phyloP scores from a whole-genome alignment of 805 yeast genomes.

The Yarrowia bubula region DNA sequence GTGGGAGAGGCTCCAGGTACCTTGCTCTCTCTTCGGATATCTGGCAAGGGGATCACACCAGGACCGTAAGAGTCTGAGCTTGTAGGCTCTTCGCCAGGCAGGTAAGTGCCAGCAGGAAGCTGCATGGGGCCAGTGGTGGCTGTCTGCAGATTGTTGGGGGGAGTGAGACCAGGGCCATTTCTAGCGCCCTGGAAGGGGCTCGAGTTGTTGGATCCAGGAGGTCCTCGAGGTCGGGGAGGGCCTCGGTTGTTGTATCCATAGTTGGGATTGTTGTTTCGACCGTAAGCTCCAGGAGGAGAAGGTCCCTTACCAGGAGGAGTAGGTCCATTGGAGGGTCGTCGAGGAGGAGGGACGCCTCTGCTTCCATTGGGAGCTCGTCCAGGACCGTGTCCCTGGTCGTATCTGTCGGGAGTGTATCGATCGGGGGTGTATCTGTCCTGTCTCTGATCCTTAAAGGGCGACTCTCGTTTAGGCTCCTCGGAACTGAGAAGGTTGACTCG shows the following conservation, averaged over 20 bases:
- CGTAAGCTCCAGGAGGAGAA: conserved; percentile 5
- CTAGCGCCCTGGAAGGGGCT: conserved; percentile 4
- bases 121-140: conserved; percentile 10
- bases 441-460: conserved; percentile 18
- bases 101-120: conserved; percentile 11
- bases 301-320: conserved; percentile 11
- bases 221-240: conserved; percentile 11
- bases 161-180: not conserved
- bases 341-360: conserved; percentile 10
- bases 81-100: conserved; percentile 28
- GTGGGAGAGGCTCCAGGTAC: conserved; percentile 17
- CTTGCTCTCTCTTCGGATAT: conserved; percentile 30
- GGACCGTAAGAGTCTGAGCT: conserved; percentile 33
- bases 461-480: conserved; percentile 8
- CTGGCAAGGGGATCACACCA: conserved; percentile 37
- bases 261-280: conserved; percentile 13
- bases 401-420: not conserved
- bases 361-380: conserved; percentile 18
- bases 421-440: conserved; percentile 13
- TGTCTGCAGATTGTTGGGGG: not conserved
- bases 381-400: conserved; percentile 4
- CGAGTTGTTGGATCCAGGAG: conserved; percentile 19
- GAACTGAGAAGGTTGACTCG: not conserved
- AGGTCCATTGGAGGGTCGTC: conserved; percentile 3
- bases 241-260: not conserved